Conservation (phyloP, 495 filamentous ascomycete genomes). For the Neurospora discreta region DNA sequence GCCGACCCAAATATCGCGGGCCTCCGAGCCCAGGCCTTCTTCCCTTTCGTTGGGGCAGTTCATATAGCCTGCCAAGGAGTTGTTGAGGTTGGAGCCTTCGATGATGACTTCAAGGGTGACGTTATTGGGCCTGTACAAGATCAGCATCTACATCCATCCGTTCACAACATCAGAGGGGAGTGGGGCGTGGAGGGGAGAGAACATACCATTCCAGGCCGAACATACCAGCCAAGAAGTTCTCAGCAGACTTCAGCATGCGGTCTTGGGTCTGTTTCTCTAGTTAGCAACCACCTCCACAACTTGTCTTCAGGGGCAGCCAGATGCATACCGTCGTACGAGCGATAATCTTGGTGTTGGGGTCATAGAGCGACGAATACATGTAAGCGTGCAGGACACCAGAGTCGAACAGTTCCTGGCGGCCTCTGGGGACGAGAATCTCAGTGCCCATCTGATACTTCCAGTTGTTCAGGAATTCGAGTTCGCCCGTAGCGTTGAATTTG, state of each 20-base stretch:
- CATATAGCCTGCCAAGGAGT: constrained; percentile 45
- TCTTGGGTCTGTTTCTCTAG: constrained; percentile 39
- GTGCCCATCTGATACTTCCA: constrained; percentile 66
- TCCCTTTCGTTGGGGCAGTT: constrained; percentile 51
- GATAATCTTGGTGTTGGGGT: constrained; percentile 50
- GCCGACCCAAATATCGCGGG: constrained; percentile 41
- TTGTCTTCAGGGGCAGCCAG: constrained; percentile 35
- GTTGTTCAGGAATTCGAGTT: constrained; percentile 46
- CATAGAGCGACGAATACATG: constrained; percentile 49
- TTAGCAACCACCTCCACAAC: constrained; percentile 36
- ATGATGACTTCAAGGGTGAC: constrained; percentile 53
- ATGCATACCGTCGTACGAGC: constrained; percentile 53
- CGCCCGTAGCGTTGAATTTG: constrained; percentile 43
- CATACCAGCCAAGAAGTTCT: constrained; percentile 64
- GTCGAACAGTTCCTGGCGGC: constrained; percentile 57
- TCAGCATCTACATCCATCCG: constrained; percentile 26
- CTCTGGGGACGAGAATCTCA: constrained; percentile 49
- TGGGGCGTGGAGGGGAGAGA: neutral
- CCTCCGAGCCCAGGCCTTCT: constrained; percentile 31
- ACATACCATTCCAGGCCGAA: constrained; percentile 46
- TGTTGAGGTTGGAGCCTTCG: constrained; percentile 55
- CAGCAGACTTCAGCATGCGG: constrained; percentile 63
- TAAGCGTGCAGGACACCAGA: constrained; percentile 56
- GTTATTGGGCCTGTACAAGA: constrained; percentile 29
- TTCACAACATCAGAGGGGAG: no score